Base-by-base conservation (phyloP, 352 stramenopile genomes). In the Globisporangium barbulae region DNA sequence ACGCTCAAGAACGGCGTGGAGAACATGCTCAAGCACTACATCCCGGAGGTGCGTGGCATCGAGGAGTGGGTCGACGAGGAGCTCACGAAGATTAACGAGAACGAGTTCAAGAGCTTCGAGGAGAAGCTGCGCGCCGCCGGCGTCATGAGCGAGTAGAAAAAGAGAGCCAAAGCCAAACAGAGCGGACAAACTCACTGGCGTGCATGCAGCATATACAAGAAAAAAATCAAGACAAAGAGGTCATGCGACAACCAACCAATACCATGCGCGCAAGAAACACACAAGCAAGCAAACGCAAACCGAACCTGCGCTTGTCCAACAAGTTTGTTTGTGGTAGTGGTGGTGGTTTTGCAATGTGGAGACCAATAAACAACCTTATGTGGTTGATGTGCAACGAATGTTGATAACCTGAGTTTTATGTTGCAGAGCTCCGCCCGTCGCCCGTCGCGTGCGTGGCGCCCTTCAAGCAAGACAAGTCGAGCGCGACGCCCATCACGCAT, bases 1-100 rank as follows among this genome's bases (percentile, higher is more conserved):
- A 99, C 98, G 52, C 89, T 99, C 67, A 99, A 99, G 79, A 95
- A 99, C 72, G 98, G 97, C 48, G 97, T 99, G 30, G 98, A 99
- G 77, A 99, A 99, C 75, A 99, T 99, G 98, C 86, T 99, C 35
- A 99, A 99, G 93, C 97, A 99, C 80, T 99, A 99, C 78, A 99
- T 99, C 66, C 97, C 97, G 0, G 98, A 99, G 82, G 97, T 99
- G 39, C 81, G 75, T 50, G 74, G 67, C 53, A 91, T 96, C 61
- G 75, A 93, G 58, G 88, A 96, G 68, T 87, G 87, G 65, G 62
- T 81, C 13, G 88, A 96, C 72, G 78, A 95, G 59, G 81, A 78
- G 63, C 78, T 94, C 25, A 89, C 90, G 50, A 70, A 87, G 19
- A 48, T 94, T 47, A 92, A 89, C 71, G 70, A 91, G 17, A 79